Evolutionary conservation across 2,329 filamentous ascomycete species (phyloP).

Genomic region (Arthrinium phaeospermum): DNA sequence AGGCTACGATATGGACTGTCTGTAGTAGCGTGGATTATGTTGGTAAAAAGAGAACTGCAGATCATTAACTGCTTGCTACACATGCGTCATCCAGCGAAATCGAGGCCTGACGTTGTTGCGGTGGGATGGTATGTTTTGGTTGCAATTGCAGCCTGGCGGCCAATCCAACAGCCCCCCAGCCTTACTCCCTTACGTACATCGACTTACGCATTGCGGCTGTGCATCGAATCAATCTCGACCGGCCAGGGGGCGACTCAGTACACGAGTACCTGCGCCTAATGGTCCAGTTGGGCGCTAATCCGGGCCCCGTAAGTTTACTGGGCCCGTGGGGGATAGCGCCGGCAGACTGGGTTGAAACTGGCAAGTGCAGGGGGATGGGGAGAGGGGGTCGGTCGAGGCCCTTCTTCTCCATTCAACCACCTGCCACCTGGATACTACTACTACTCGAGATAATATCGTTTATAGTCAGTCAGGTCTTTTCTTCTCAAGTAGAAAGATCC

Average conservation of each 20-base stretch:
- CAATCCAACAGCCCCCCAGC: background rate
- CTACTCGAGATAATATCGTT: background rate
- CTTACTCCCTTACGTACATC: background rate
- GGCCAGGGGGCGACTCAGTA: background rate
- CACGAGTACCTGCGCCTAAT: background rate
- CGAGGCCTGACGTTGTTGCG: conserved; percentile 12
- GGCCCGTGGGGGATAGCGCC: conserved; percentile 7
- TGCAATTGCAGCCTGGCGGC: conserved; percentile 1
- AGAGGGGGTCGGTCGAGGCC: background rate
- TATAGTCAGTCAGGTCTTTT: background rate
- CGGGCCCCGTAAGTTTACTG: background rate
- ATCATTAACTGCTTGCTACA: background rate
- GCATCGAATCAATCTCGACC: background rate
- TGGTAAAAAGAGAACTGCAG: background rate
- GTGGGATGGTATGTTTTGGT: background rate
- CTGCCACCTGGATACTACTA: too few species aligned
- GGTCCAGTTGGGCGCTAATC: background rate
- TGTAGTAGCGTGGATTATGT: background rate
- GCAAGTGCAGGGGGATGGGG: background rate
- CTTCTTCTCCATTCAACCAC: background rate
- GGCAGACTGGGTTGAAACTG: conserved; percentile 1
- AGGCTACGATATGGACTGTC: conserved; percentile 7
- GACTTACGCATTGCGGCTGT: conserved; percentile 5
- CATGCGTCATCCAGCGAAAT: conserved; percentile 12
- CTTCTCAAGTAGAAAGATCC: background rate